Conservation (phyloP, 805 yeast species). For the Candida anglica region DNA sequence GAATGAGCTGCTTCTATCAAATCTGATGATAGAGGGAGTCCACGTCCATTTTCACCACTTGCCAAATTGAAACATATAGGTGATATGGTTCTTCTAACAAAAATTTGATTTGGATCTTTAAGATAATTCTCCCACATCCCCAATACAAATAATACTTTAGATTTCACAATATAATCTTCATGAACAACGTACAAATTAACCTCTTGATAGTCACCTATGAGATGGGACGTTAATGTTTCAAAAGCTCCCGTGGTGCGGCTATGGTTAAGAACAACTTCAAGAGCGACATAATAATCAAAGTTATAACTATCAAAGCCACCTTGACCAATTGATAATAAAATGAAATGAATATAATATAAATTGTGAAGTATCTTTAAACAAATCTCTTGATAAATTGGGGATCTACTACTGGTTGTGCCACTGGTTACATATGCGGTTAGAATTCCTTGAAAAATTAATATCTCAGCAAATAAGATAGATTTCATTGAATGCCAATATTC, state of each 20-base stretch:
- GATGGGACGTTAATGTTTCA: constrained; percentile 25
- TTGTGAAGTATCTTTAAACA: constrained; percentile 30
- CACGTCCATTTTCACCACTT: constrained; percentile 16
- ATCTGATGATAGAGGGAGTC: constrained; percentile 15
- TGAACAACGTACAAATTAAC: constrained; percentile 26
- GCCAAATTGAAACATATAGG: constrained; percentile 31
- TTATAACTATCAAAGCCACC: constrained; percentile 66
- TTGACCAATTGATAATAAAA: constrained; percentile 52
- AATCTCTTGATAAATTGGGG: constrained; percentile 10
- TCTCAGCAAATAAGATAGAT: constrained; percentile 41
- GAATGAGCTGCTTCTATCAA: constrained; percentile 65
- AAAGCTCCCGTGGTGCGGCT: too few relatives aligned
- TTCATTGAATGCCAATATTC: constrained; percentile 37
- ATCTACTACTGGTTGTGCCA: too few relatives aligned
- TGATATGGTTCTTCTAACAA: constrained; percentile 20
- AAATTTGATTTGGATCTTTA: constrained; percentile 10
- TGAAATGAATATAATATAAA: constrained; percentile 43
- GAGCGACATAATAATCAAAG: constrained; percentile 48
- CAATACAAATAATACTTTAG: constrained; percentile 42
- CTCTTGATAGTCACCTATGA: constrained; percentile 33
- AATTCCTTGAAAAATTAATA: constrained; percentile 50
- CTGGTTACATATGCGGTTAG: constrained; percentile 30
- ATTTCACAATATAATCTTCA: constrained; percentile 20
- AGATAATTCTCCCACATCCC: constrained; percentile 46
- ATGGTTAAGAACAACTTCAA: constrained; percentile 36